phyloP scores from a whole-genome alignment of 139 green algal genomes.

The Picochlorum sp. region DNA sequence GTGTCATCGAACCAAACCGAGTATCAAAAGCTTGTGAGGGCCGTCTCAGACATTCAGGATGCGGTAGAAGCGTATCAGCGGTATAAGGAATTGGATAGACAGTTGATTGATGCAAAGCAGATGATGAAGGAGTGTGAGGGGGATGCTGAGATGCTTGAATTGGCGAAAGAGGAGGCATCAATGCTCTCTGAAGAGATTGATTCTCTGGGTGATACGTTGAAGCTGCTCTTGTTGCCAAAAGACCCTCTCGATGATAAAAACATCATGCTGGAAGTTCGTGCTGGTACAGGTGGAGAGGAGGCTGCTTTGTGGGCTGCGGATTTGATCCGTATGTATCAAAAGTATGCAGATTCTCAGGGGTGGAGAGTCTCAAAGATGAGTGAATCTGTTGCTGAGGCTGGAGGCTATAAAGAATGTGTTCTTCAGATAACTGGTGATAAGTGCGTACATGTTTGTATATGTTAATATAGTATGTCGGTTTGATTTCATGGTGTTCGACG shows the following conservation, averaged over 20 bases:
- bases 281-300: constrained; percentile 77
- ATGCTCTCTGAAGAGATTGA: constrained; percentile 16
- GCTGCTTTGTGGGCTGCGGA: constrained; percentile 71
- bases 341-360: constrained; percentile 39
- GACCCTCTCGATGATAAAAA: constrained; percentile 87
- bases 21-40: constrained; percentile 69
- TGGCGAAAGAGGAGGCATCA: constrained; percentile 62
- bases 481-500: not conserved
- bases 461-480: not conserved
- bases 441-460: not conserved
- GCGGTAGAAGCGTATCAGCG: constrained; percentile 45
- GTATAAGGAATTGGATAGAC: constrained; percentile 46
- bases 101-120: constrained; percentile 51
- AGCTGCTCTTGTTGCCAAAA: constrained; percentile 76
- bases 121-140: constrained; percentile 53
- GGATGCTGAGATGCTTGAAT: constrained; percentile 61
- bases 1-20: constrained; percentile 55
- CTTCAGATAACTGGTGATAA: constrained; percentile 36
- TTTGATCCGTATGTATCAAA: constrained; percentile 65
- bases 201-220: constrained; percentile 53
- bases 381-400: constrained; percentile 59
- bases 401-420: constrained; percentile 82
- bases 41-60: constrained; percentile 59
- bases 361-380: constrained; percentile 72
- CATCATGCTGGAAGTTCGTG: constrained; percentile 84